phyloP scores from a whole-genome alignment of 2,329 filamentous ascomycete genomes.

The Lasiodiplodia hormozganensis region DNA sequence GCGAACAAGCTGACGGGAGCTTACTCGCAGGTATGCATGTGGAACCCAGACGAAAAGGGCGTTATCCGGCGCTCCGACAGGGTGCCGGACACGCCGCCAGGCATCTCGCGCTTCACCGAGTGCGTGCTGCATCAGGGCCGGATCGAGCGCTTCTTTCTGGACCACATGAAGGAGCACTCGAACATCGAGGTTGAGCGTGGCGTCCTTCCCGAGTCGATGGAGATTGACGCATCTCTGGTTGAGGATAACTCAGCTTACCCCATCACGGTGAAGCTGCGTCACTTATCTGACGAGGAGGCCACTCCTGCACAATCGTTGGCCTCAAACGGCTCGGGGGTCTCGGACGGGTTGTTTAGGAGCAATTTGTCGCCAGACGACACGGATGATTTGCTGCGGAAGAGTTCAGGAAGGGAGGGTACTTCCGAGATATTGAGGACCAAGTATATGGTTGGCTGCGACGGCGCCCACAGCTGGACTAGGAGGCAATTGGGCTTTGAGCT shows the following conservation, averaged over 20 bases:
- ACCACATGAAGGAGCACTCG: slow-evolving; percentile 63
- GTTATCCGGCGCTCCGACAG: slow-evolving; percentile 64
- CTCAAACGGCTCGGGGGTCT: slow-evolving; percentile 35
- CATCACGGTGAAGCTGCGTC: slow-evolving; percentile 64
- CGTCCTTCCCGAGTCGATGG: slow-evolving; percentile 63
- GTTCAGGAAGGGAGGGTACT: slow-evolving; percentile 43
- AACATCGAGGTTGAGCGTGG: slow-evolving; percentile 64
- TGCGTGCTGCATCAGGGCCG: slow-evolving; percentile 74
- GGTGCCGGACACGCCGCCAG: slow-evolving; percentile 68
- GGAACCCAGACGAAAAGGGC: slow-evolving; percentile 68
- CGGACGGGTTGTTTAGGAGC: slow-evolving; percentile 66
- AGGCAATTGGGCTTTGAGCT: slow-evolving; percentile 63
- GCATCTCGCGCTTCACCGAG: slow-evolving; percentile 68
- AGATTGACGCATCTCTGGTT: slow-evolving; percentile 59
- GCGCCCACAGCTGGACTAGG: slow-evolving; percentile 71
- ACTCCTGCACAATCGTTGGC: slow-evolving; percentile 52
- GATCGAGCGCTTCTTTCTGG: slow-evolving; percentile 71
- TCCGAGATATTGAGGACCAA: slow-evolving; percentile 61
- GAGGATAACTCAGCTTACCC: slow-evolving; percentile 64
- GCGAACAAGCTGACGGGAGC: neutral
- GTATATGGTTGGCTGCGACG: slow-evolving; percentile 73
- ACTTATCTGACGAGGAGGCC: slow-evolving; percentile 65
- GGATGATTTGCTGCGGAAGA: slow-evolving; percentile 57
- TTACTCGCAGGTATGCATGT: slow-evolving; percentile 45
- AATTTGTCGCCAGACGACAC: slow-evolving; percentile 66